Base-by-base conservation (phyloP, 163 green algal genomes). In the Smithsoniella earleae region DNA sequence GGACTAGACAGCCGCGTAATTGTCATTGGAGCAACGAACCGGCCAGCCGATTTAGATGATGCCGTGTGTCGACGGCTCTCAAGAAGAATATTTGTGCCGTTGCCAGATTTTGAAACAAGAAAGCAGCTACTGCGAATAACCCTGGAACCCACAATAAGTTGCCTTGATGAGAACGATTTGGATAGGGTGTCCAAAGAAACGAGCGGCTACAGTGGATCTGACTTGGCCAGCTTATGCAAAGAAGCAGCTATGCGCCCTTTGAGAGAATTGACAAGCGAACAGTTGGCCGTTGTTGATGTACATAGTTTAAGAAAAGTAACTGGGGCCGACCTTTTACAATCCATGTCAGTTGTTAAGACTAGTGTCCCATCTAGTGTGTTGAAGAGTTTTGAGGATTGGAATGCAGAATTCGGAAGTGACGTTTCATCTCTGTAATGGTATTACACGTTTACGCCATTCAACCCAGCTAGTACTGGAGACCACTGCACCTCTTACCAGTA, bases 1-100 rank as follows among this genome's bases (percentile, higher is more conserved):
- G 58, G 25, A 22, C 36, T 38, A 64, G 38, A 64, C 37, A 62
- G 82, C 46, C 78, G 89, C 30, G 84, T 97, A 44, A 86, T 96
- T 66, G 77, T 96, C 36, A 88, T 97, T 22, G 95, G 94, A 16
- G 94, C 95, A 37, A 99, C 95, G 66, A 99, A 99, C 82, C 77
- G 95, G 3, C 95, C 95, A 8, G 88, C 95, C 16, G 30, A 64
- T 45, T 45, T 75, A 10, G 66, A 75, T 62, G 66, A 75, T 46
- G 66, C 66, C 10, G 66, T 75, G 10, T 36, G 31, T 16, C 40
- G 58, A 38, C 20, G 58, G 3, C 58, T 69, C 1, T 37, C 58
- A 33, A 36, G 58, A 40, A 5, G 58, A 36, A 34, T 69, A 1
- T 36, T 45, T 69, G 58, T 69, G 3, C 58, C 58, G 2, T 33